Conservation (phyloP, 1,139 yeast species). For the Groenewaldozyma sp. region DNA sequence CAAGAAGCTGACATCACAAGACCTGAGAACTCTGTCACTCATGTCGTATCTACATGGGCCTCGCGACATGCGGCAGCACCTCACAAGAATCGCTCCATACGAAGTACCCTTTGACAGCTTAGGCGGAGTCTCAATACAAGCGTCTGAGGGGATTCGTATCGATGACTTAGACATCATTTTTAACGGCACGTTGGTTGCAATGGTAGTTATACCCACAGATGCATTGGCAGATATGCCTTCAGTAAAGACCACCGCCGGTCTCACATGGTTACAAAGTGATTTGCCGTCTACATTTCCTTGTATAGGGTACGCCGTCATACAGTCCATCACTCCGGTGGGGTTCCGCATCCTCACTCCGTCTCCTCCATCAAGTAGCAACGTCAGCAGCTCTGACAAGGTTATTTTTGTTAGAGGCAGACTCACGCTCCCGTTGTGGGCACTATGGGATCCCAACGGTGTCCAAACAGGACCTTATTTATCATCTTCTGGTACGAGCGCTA, state of each 20-base stretch:
- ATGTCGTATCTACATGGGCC: conserved; percentile 27
- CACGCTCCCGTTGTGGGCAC: conserved; percentile 45
- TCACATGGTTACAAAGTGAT: conserved; percentile 9
- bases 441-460: conserved; percentile 20
- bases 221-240: conserved; percentile 1
- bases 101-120: conserved; percentile 17
- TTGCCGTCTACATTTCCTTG: conserved; percentile 9
- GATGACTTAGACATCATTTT: conserved; percentile 21
- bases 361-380: conserved; percentile 11
- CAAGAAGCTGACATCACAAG: conserved; percentile 20
- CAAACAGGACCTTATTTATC: conserved; percentile 29
- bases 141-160: conserved; percentile 22
- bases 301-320: conserved; percentile 28
- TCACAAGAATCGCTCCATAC: conserved; percentile 26
- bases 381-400: conserved; percentile 19
- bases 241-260: conserved; percentile 7
- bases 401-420: conserved; percentile 58
- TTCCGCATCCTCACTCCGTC: conserved; percentile 55
- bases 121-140: conserved; percentile 21
- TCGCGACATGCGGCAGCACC: conserved; percentile 13
- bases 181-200: conserved; percentile 26
- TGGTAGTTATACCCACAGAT: neutral
- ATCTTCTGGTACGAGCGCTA: conserved; percentile 35
- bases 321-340: conserved; percentile 39
- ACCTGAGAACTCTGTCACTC: conserved; percentile 26